Percentiles rank a stretch among this genome's conserved stretches.
Evolutionary conservation across 768 basidiomycete species (phyloP).

Genomic region (Termitomyces sp.): DNA sequence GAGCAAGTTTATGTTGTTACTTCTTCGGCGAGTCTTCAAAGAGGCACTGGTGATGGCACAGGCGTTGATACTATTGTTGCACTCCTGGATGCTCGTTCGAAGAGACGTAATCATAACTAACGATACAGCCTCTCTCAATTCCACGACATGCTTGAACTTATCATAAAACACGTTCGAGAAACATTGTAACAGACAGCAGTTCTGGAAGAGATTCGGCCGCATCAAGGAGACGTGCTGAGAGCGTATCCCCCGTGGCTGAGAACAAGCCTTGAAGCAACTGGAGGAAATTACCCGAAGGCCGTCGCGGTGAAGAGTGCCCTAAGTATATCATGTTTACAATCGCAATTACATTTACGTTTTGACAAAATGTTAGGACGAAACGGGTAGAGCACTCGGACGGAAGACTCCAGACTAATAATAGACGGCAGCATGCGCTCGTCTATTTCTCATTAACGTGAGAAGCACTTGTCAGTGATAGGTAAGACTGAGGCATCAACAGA

Average conservation of each 20-base stretch:
- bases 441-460: too few relatives aligned
- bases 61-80: constrained; percentile 9
- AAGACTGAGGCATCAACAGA: too few relatives aligned
- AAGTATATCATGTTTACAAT: not conserved
- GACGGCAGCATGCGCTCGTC: too few relatives aligned
- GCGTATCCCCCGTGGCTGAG: constrained; percentile 38
- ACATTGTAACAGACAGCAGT: constrained; percentile 38
- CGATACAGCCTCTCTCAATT: constrained; percentile 19
- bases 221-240: constrained; percentile 26
- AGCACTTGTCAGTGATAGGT: too few relatives aligned
- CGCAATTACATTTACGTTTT: not conserved
- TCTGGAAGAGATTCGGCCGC: constrained; percentile 17
- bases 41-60: not conserved
- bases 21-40: constrained; percentile 18
- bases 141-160: constrained; percentile 26
- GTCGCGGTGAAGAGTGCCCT: constrained; percentile 60
- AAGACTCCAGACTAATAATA: too few relatives aligned
- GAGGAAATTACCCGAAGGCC: constrained; percentile 81
- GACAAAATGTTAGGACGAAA: not conserved
- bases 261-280: constrained; percentile 46
- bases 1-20: constrained; percentile 62
- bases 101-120: constrained; percentile 29
- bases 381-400: too few relatives aligned
- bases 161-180: constrained; percentile 41
- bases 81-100: constrained; percentile 23